Evolutionary conservation across 225 moss, liverwort and hornwort species (phyloP).

Genomic region (Thuidium tamariscinum): DNA sequence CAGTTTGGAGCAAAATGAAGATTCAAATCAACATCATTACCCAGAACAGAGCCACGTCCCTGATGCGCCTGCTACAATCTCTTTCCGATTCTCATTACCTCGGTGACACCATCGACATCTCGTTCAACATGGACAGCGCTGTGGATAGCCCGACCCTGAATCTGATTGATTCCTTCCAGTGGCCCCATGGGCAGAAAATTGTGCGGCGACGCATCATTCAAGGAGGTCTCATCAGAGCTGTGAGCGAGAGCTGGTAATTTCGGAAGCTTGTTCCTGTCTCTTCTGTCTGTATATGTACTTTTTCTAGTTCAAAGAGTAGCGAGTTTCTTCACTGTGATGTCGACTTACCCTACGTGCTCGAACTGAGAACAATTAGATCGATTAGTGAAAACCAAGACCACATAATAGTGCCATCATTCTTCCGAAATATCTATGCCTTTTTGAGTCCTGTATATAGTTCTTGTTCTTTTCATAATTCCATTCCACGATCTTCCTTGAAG

Average conservation of each 20-base stretch:
- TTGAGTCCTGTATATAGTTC: background rate
- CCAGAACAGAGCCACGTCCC: constrained; percentile 29
- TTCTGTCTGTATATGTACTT: accelerated
- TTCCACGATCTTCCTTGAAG: background rate
- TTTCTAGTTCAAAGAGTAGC: background rate
- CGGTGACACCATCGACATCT: constrained; percentile 46
- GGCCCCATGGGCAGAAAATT: constrained; percentile 37
- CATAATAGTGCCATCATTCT: accelerated
- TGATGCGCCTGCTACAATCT: constrained; percentile 39
- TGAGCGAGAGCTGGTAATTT: constrained; percentile 59
- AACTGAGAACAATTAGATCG: background rate
- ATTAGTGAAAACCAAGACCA: accelerated
- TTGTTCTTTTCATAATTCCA: background rate
- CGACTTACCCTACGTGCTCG: background rate
- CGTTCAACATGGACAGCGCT: constrained; percentile 49
- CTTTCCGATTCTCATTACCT: constrained; percentile 35
- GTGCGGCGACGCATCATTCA: constrained; percentile 52
- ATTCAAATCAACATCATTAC: constrained; percentile 51
- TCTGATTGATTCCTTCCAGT: constrained; percentile 21
- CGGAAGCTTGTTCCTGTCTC: background rate
- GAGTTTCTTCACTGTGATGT: background rate
- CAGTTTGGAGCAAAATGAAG: constrained; percentile 56
- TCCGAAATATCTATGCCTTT: background rate
- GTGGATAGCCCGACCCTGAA: constrained; percentile 32
- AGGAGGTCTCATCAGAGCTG: constrained; percentile 54